Conservation (phyloP, 768 basidiomycete species). For the Naematelia aurantialba region DNA sequence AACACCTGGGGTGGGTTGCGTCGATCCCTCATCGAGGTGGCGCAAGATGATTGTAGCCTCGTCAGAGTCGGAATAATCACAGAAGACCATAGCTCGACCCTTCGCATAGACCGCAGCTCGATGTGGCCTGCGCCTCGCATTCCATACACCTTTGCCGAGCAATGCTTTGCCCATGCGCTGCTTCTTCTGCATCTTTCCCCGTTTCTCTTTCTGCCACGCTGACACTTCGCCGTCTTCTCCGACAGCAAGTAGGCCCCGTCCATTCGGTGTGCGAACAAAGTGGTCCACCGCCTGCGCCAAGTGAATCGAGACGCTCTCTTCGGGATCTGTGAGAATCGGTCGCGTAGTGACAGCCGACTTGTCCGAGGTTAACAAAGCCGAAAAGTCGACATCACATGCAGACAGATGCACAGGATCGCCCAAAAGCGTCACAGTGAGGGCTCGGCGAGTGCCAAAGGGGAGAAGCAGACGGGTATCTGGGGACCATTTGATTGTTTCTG, state of each 20-base stretch:
- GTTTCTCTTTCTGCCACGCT: slow-evolving; percentile 36
- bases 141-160: slow-evolving; percentile 35
- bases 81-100: slow-evolving; percentile 41
- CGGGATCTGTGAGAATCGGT: not conserved
- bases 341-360: not conserved
- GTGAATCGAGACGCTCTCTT: slow-evolving; percentile 24
- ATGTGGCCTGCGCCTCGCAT: not conserved
- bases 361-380: not conserved
- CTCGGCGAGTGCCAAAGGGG: slow-evolving; percentile 3
- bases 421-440: slow-evolving; percentile 12
- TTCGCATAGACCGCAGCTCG: slow-evolving; percentile 41
- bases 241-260: slow-evolving; percentile 41
- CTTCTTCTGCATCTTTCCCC: slow-evolving; percentile 14
- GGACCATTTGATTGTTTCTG: not conserved
- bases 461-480: slow-evolving; percentile 15
- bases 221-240: slow-evolving; percentile 35
- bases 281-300: slow-evolving; percentile 20
- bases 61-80: slow-evolving; percentile 1
- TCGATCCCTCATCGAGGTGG: slow-evolving; percentile 25
- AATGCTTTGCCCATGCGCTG: slow-evolving; percentile 13
- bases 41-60: slow-evolving; percentile 22
- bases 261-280: slow-evolving; percentile 47
- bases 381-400: not conserved
- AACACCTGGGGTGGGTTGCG: slow-evolving; percentile 19
- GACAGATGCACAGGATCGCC: not conserved